Evolutionary conservation across 2,329 filamentous ascomycete genomes (phyloP), one percentile per base, ranked within the genome.

Genomic region (Cadophora gregata): DNA sequence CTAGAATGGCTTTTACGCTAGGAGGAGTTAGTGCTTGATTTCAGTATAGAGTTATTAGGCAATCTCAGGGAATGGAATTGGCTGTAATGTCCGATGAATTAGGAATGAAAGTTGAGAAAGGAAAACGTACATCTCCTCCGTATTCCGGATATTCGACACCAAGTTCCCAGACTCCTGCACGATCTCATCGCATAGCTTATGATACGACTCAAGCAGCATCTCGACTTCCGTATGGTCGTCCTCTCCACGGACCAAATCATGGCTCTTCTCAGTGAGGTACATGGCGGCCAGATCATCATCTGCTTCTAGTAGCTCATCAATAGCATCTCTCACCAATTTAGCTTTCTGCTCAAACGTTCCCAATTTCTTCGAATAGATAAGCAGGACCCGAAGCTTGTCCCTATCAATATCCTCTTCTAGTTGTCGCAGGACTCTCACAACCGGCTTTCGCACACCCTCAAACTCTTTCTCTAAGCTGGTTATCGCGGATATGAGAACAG

Each of bases 341-440:
- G 93, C 95, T 78, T 97, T 98, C 79, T 98, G 96, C 81, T 98
- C 96, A 78, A 99, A 99, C 2, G 94, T 97, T 77, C 93, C 96
- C 60, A 99, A 85, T 74, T 95, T 93, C 82, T 99, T 99, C 27
- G 93, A 97, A 77, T 97, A 90, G 66, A 98, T 94, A 65, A 99
- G 88, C 55, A 99, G 85, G 72, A 96, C 88, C 8, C 96, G 88
- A 58, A 99, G 84, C 82, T 97, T 97, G 78, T 98, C 93, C 51
- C 96, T 86, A 77, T 98, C 95, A 67, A 99, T 97, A 72, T 98
- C 96, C 75, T 97, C 94, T 80, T 99, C 96, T 8, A 99, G 84
- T 74, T 97, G 94, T 74, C 91, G 87, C 33, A 99, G 83, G 53
- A 98, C 92, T 53, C 90, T 88, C 71, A 97, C 92, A 25, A 98